Conservation (phyloP, 306 rosid species). For the Lotus japonicus region DNA sequence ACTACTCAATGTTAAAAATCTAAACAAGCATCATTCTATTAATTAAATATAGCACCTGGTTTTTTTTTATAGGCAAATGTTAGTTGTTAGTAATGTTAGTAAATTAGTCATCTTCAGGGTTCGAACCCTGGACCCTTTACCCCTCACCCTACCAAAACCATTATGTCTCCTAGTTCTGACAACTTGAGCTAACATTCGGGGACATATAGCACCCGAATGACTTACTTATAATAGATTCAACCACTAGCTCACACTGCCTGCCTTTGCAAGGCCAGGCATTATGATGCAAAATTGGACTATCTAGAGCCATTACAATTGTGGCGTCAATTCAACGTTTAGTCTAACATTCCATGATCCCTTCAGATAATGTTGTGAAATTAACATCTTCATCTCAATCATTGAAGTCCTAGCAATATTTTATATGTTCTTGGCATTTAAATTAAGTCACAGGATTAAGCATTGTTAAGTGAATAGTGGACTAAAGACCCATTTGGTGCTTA, state of each 20-base stretch:
- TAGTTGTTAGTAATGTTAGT: too few species aligned
- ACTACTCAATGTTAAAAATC: neutral
- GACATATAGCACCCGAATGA: neutral
- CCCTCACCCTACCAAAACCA: too few species aligned
- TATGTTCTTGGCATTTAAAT: too few species aligned
- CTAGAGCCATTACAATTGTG: constrained; percentile 15
- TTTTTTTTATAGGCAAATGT: too few species aligned
- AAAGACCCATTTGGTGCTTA: too few species aligned
- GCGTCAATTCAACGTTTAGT: constrained; percentile 19
- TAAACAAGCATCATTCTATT: neutral
- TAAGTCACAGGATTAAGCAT: too few species aligned
- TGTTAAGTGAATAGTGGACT: too few species aligned
- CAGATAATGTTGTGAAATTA: constrained; percentile 14
- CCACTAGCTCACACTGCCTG: constrained; percentile 6
- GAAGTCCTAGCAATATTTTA: too few species aligned
- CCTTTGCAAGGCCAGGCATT: constrained; percentile 2
- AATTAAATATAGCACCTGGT: neutral
- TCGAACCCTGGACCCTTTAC: too few species aligned
- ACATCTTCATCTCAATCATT: neutral
- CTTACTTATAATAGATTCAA: constrained; percentile 11
- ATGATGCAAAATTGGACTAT: constrained; percentile 14
- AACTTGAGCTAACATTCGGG: too few species aligned
- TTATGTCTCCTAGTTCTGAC: too few species aligned
- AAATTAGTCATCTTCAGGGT: too few species aligned
- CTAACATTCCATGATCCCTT: constrained; percentile 26